phyloP scores from a whole-genome alignment of 163 green algal genomes.

The Coccomyxa subellipsoidea region DNA sequence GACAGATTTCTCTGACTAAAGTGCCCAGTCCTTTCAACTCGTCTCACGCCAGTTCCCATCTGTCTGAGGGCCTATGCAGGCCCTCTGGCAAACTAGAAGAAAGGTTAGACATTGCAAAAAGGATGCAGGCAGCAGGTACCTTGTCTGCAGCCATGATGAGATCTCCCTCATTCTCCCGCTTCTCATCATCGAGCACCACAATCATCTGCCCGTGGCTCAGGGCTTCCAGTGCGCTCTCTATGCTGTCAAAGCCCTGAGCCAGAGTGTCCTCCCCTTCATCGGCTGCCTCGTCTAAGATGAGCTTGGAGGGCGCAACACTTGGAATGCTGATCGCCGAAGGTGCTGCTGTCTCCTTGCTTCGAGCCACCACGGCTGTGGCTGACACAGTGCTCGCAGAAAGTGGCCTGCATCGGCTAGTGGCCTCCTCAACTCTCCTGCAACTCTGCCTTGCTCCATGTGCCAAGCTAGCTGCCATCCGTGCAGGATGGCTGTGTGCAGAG shows the following conservation, averaged over 20 bases:
- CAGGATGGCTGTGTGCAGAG: background rate
- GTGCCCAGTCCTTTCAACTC: too few species aligned
- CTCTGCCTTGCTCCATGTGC: background rate
- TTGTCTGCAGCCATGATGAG: conserved; percentile 93
- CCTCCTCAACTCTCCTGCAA: background rate
- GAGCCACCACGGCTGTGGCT: background rate
- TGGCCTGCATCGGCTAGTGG: background rate
- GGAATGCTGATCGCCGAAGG: background rate
- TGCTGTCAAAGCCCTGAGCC: conserved; percentile 19
- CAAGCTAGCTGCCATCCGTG: background rate
- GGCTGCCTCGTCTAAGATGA: background rate
- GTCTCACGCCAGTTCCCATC: too few species aligned
- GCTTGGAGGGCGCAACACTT: background rate
- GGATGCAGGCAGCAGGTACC: conserved; percentile 21
- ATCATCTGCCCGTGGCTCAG: conserved; percentile 24
- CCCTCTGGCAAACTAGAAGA: too few species aligned
- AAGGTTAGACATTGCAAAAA: too few species aligned
- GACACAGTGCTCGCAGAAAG: background rate
- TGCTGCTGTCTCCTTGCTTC: background rate
- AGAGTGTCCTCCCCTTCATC: background rate
- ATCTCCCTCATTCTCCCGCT: conserved; percentile 98
- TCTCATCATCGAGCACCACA: conserved; percentile 96
- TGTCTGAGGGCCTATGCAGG: too few species aligned
- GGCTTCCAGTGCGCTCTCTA: conserved; percentile 24
- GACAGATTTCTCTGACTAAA: too few species aligned